Conservation (phyloP, 2,329 filamentous ascomycete species). For the Colletotrichum spaethianum region DNA sequence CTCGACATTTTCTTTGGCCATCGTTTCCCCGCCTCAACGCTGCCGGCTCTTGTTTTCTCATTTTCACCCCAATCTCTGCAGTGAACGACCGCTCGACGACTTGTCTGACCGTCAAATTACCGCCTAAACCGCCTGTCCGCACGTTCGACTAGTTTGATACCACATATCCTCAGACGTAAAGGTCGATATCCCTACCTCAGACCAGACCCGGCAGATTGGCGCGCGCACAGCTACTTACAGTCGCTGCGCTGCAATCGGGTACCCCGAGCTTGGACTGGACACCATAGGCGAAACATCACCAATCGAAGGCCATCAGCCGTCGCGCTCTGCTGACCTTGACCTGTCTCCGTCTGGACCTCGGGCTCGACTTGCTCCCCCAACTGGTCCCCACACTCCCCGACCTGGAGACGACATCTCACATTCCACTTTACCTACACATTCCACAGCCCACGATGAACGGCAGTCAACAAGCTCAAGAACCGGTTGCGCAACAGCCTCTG, state of each 20-base stretch:
- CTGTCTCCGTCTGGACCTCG: slow-evolving; percentile 7
- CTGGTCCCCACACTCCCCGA: slow-evolving; percentile 11
- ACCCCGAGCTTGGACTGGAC: slow-evolving; percentile 14
- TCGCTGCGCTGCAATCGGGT: slow-evolving; percentile 21
- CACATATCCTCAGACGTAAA: neutral
- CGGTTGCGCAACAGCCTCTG: slow-evolving; percentile 32
- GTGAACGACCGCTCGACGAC: slow-evolving; percentile 1
- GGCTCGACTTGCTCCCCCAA: slow-evolving; percentile 11
- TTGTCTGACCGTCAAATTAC: slow-evolving; percentile 4
- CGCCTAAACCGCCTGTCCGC: slow-evolving; percentile 1
- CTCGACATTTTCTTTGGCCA: slow-evolving; percentile 2
- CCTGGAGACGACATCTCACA: slow-evolving; percentile 5
- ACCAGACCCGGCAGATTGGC: slow-evolving; percentile 9
- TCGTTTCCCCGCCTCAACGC: slow-evolving; percentile 4
- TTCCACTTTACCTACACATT: slow-evolving; percentile 17
- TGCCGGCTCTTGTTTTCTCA: neutral
- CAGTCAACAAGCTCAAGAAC: slow-evolving; percentile 35
- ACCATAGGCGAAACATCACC: slow-evolving; percentile 30
- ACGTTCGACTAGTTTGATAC: neutral
- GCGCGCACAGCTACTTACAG: slow-evolving; percentile 13
- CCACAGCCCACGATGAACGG: slow-evolving; percentile 39
- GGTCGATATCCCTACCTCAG: neutral
- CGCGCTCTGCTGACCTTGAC: slow-evolving; percentile 12
- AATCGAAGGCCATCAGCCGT: slow-evolving; percentile 18
- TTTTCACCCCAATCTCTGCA: neutral